These are phyloP conservation scores for Aurantiochytrium sp. DNA, from an alignment of 108 stramenopile genomes.

Conservation along the genomic window DNA sequence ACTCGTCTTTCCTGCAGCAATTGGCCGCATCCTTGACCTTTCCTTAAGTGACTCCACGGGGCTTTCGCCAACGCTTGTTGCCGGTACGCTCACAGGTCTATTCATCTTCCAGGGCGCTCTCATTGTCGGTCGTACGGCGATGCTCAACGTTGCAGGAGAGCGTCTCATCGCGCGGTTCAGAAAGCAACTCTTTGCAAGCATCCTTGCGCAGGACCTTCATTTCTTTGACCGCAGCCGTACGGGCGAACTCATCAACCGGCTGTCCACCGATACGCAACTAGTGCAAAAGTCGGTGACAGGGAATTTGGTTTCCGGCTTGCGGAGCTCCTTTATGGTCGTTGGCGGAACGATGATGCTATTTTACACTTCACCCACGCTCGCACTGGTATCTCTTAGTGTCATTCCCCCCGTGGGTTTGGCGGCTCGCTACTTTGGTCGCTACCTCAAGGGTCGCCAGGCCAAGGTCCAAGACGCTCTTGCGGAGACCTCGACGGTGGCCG, in stretches of 20 bases:
- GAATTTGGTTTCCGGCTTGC: constrained; percentile 53
- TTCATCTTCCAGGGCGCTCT: constrained; percentile 4
- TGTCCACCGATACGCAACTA: constrained; percentile 62
- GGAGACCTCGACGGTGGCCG: constrained; percentile 36
- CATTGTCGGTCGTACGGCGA: background rate
- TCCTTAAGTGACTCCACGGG: background rate
- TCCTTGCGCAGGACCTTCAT: constrained; percentile 61
- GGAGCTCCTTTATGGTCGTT: background rate
- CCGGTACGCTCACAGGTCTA: background rate
- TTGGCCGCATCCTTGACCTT: constrained; percentile 15
- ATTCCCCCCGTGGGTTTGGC: constrained; percentile 67
- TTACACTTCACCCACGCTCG: constrained; percentile 64
- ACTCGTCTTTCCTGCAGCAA: constrained; percentile 15
- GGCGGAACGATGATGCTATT: constrained; percentile 61
- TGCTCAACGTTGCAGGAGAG: constrained; percentile 55
- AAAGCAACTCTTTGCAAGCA: constrained; percentile 49
- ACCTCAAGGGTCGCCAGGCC: background rate
- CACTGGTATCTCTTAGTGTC: constrained; percentile 56
- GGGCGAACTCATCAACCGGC: constrained; percentile 69
- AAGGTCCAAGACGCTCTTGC: constrained; percentile 19
- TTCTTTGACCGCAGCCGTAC: constrained; percentile 61
- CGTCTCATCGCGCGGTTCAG: constrained; percentile 62
- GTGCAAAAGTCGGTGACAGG: constrained; percentile 67
- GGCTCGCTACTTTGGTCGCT: background rate
- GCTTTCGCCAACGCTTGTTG: background rate